Conservation (phyloP, 352 stramenopile genomes). For the Phytopythium boreale region DNA sequence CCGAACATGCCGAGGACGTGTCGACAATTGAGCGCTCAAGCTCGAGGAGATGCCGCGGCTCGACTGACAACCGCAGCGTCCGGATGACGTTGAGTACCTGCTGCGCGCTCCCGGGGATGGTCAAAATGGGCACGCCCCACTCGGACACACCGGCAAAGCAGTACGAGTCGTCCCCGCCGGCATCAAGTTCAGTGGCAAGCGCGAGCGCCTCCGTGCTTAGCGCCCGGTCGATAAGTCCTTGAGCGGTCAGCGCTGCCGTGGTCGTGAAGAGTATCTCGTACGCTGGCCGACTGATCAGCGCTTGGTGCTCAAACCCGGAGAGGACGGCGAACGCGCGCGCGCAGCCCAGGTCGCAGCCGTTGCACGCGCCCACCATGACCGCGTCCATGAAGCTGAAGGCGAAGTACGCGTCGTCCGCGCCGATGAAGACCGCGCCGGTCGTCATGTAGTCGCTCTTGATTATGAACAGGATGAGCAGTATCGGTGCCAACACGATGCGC, state of each 20-base stretch:
- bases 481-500: slow-evolving; percentile 14
- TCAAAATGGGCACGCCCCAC: slow-evolving; percentile 12
- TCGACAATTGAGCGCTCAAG: slow-evolving; percentile 5
- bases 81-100: slow-evolving; percentile 7
- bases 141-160: slow-evolving; percentile 15
- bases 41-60: slow-evolving; percentile 8
- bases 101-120: slow-evolving; percentile 11
- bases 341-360: slow-evolving; percentile 8
- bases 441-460: slow-evolving; percentile 13
- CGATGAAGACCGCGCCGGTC: slow-evolving; percentile 12
- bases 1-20: neutral
- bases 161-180: slow-evolving; percentile 7
- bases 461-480: slow-evolving; percentile 12
- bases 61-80: slow-evolving; percentile 12
- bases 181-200: slow-evolving; percentile 12
- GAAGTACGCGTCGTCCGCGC: slow-evolving; percentile 18
- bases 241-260: neutral
- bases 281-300: slow-evolving; percentile 13
- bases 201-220: slow-evolving; percentile 9
- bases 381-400: slow-evolving; percentile 15
- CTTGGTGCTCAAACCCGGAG: slow-evolving; percentile 10
- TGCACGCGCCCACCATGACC: slow-evolving; percentile 12
- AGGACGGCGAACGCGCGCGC: neutral
- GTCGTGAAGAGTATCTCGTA: slow-evolving; percentile 16
- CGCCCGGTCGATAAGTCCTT: slow-evolving; percentile 1